Evolutionary conservation across 2,329 filamentous ascomycete genomes (phyloP).

Genomic region (Cytospora schulzeri): DNA sequence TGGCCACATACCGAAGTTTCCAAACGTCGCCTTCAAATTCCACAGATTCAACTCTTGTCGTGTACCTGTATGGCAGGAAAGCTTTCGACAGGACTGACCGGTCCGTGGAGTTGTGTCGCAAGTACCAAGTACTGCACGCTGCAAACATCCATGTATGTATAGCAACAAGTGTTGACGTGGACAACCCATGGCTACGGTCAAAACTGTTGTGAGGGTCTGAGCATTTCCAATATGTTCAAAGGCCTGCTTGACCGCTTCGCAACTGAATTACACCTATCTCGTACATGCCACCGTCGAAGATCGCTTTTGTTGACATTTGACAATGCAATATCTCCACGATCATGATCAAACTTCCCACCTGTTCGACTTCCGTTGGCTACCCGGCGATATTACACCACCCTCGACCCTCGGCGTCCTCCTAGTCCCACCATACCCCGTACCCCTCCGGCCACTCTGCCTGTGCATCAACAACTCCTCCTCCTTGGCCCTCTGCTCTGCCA

Average conservation of each 20-base stretch:
- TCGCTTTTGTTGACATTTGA: background rate
- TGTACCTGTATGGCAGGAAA: background rate
- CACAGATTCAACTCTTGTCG: background rate
- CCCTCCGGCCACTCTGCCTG: background rate
- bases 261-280: background rate
- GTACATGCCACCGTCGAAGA: background rate
- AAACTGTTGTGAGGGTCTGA: background rate
- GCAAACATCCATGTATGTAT: background rate
- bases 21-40: background rate
- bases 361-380: background rate
- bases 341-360: background rate
- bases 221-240: too few relatives aligned
- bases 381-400: background rate
- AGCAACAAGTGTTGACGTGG: background rate
- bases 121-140: background rate
- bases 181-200: background rate
- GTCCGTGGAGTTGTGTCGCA: background rate
- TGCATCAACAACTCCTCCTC: slow-evolving; percentile 11
- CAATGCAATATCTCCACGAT: background rate
- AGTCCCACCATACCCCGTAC: background rate
- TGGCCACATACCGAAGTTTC: background rate
- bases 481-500: slow-evolving; percentile 18
- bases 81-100: background rate
- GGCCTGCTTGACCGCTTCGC: background rate
- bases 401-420: background rate